phyloP scores from a whole-genome alignment of 768 basidiomycete species.

The Tephrocybe sp. region DNA sequence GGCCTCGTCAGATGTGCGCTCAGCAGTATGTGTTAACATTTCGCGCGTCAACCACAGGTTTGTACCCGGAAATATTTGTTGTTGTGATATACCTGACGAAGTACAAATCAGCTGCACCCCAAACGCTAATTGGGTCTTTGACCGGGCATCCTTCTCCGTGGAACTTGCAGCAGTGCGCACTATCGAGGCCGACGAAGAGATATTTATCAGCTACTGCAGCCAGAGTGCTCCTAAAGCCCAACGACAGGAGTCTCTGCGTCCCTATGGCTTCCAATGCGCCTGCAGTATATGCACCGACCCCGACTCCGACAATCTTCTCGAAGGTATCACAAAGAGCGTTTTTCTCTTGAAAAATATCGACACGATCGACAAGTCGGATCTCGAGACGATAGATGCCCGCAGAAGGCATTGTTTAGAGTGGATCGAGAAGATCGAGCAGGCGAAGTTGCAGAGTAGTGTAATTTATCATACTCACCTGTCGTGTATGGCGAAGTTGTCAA shows the following conservation, averaged over 20 bases:
- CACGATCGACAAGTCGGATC: too few species aligned
- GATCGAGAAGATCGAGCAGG: too few species aligned
- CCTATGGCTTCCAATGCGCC: conserved; percentile 6
- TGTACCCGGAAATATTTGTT: neutral
- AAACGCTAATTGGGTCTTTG: neutral
- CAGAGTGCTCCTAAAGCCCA: neutral
- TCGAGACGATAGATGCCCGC: too few species aligned
- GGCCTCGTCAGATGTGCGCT: neutral
- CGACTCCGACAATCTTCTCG: neutral
- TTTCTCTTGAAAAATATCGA: too few species aligned
- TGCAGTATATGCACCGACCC: conserved; percentile 2
- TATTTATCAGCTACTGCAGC: neutral
- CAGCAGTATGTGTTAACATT: neutral
- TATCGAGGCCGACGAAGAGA: conserved; percentile 7
- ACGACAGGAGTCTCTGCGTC: neutral
- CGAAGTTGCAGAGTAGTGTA: too few species aligned
- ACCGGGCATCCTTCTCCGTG: neutral
- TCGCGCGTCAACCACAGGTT: conserved; percentile 10
- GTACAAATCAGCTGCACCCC: neutral
- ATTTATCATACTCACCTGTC: too few species aligned
- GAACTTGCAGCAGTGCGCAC: neutral
- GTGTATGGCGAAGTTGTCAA: too few species aligned
- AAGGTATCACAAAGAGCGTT: neutral
- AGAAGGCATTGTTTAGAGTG: too few species aligned
- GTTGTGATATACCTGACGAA: conserved; percentile 17